Evolutionary conservation across 306 rosid genomes (phyloP).

Genomic region (Lathyrus oleraceus): DNA sequence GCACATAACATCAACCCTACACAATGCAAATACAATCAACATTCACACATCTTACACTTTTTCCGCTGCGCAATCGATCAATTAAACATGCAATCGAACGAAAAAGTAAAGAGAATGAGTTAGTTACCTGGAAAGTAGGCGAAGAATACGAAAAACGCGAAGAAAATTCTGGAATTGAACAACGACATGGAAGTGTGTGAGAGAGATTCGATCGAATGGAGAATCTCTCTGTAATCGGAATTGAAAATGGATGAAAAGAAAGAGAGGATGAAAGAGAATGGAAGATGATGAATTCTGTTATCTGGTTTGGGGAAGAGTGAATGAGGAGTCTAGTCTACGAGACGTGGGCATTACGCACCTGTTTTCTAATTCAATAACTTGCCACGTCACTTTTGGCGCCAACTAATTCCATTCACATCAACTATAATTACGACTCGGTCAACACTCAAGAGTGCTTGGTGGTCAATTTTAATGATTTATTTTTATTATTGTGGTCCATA

Average conservation of each 20-base stretch:
- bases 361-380: neutral
- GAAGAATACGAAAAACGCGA: constrained; percentile 40
- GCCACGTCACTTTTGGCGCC: constrained; percentile 23
- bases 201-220: neutral
- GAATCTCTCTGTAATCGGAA: neutral
- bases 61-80: neutral
- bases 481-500: neutral
- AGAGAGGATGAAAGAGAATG: neutral
- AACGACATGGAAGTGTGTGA: constrained; percentile 45
- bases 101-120: neutral
- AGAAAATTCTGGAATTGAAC: constrained; percentile 34
- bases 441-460: neutral
- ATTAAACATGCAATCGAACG: neutral
- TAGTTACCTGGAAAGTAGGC: constrained; percentile 57
- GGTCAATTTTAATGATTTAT: neutral
- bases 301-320: neutral
- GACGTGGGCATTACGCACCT: constrained; percentile 37
- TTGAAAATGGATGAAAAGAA: neutral
- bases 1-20: constrained; percentile 60
- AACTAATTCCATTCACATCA: neutral
- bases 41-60: neutral
- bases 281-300: neutral
- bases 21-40: neutral
- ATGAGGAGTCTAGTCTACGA: constrained; percentile 22
- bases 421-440: neutral